Evolutionary conservation across 1,284 basidiomycete species (phyloP), one percentile per base, ranked within the genome.

Genomic region (Malassezia cuniculi): DNA sequence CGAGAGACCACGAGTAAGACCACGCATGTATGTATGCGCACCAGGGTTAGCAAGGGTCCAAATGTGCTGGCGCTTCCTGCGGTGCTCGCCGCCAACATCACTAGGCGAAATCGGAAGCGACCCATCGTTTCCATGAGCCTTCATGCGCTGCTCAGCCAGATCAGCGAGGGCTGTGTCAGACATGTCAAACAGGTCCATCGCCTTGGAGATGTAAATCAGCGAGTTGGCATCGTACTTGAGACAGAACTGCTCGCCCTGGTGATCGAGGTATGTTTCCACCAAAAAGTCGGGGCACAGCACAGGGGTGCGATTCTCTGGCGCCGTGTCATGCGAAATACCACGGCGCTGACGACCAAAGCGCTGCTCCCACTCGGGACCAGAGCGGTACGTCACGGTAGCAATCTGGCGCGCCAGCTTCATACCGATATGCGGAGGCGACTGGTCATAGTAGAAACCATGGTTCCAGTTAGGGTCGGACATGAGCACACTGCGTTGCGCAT

Each of bases 391-490:
- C 65, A 99, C 94, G 0, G 93, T 97, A 5, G 93, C 93, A 54
- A 99, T 95, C 71, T 99, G 90, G 48, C 90, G 77, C 12, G 90
- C 93, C 22, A 99, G 76, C 70, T 99, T 99, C 87, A 97, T 95
- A 17, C 90, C 90, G 2, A 80, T 84, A 67, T 97, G 93, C 3
- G 90, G 90, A 1, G 90, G 93, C 10, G 89, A 66, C n/a, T 76
- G 74, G 27, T 54, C 59, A 63, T 99, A 99, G 70, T 99, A 99
- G 68, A 90, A 94, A 1, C 93, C 90, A 27, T 87, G 79, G 54
- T 97, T 97, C 93, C 90, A 99, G 55, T 97, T 94, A 0, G 90
- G 90, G 69, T 99, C 90, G 5, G 87, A 81, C 90, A 97, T 99
- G 37, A 99, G 76, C 9, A 97, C 90, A 19, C 52, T 89, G 60